Percentiles rank a stretch among this genome's conserved stretches.
These are phyloP conservation scores for Solanum etuberosum DNA, from an alignment of 257 asterid genomes.

Conservation along the genomic window DNA sequence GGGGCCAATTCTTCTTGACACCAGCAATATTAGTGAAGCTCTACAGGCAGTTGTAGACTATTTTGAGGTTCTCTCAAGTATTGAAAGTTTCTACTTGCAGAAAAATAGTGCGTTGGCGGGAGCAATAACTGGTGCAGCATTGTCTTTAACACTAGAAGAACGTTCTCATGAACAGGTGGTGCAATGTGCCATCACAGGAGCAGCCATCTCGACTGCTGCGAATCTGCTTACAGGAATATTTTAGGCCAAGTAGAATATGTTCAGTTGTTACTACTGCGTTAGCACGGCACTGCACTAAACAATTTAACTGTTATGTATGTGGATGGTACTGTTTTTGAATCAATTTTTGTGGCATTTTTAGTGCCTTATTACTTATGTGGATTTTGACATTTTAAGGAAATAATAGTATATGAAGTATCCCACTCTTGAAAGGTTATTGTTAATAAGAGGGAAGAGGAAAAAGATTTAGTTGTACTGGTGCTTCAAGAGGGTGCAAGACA, in stretches of 20 bases:
- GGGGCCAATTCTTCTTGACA: not conserved
- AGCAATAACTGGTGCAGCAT: slow-evolving; percentile 80
- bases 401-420: not conserved
- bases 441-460: not conserved
- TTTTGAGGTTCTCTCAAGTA: not conserved
- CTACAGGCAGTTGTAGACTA: not conserved
- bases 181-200: slow-evolving; percentile 85
- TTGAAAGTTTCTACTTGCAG: slow-evolving; percentile 18
- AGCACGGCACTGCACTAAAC: not conserved
- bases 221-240: slow-evolving; percentile 74
- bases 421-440: not conserved
- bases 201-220: slow-evolving; percentile 84
- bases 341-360: not conserved
- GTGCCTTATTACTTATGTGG: not conserved
- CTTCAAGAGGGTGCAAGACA: no score
- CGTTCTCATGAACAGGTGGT: slow-evolving; percentile 69
- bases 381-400: not conserved
- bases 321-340: not conserved
- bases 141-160: slow-evolving; percentile 54
- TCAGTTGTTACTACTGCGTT: not conserved
- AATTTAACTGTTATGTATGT: not conserved
- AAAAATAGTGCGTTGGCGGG: slow-evolving; percentile 87
- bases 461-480: not conserved
- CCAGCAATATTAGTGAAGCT: not conserved
- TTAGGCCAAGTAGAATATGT: slow-evolving; percentile 2